Conservation (phyloP, 345 rosid species). For the Melaleuca quinquenervia region DNA sequence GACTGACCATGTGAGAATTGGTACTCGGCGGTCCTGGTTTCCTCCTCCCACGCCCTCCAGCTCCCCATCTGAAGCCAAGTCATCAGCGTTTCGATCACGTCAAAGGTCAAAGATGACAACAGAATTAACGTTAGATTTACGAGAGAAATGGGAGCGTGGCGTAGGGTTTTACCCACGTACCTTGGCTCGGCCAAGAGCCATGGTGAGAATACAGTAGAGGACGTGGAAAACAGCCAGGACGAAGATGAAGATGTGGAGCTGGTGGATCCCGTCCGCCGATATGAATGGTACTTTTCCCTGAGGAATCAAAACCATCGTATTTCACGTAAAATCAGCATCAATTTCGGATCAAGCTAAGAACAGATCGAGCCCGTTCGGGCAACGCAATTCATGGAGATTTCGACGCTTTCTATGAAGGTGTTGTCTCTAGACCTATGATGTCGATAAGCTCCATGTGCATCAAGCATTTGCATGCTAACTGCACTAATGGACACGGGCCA, state of each 20-base stretch:
- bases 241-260: constrained; percentile 87
- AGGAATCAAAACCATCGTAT: background rate
- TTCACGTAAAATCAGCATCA: background rate
- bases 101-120: background rate
- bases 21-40: constrained; percentile 68
- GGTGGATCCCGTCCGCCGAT: constrained; percentile 73
- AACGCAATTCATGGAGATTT: background rate
- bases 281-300: constrained; percentile 79
- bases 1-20: constrained; percentile 52
- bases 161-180: constrained; percentile 10
- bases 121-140: background rate
- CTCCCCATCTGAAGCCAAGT: constrained; percentile 54
- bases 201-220: constrained; percentile 54
- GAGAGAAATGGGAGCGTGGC: background rate
- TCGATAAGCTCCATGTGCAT: background rate
- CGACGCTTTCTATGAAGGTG: background rate
- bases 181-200: constrained; percentile 69
- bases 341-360: background rate
- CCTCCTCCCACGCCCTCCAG: constrained; percentile 87
- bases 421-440: background rate
- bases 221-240: constrained; percentile 72
- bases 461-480: background rate
- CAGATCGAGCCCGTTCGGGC: background rate
- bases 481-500: background rate
- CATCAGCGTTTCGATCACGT: background rate